These are phyloP conservation scores for Aspergillus cejpii DNA, from an alignment of 2,329 filamentous ascomycete genomes.

Conservation along the genomic window DNA sequence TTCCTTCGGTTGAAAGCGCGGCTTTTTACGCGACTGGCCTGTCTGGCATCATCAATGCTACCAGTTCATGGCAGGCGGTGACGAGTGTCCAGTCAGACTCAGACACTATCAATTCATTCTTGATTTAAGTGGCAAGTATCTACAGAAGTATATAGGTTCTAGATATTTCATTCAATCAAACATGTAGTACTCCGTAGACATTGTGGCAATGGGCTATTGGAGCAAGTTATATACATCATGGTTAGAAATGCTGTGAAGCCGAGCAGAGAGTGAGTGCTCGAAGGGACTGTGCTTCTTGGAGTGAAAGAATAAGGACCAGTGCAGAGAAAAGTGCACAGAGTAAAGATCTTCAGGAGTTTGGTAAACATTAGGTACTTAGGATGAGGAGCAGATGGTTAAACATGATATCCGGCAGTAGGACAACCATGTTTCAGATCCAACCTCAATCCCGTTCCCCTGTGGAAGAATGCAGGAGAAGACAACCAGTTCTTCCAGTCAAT, in stretches of 20 bases:
- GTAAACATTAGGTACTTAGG: background rate
- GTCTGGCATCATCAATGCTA: constrained; percentile 19
- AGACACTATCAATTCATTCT: constrained; percentile 7
- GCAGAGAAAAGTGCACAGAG: background rate
- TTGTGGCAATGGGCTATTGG: background rate
- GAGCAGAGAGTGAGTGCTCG: background rate
- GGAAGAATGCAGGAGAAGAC: background rate
- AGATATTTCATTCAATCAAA: background rate
- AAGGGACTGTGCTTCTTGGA: background rate
- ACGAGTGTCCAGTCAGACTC: constrained; percentile 15
- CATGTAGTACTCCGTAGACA: no score
- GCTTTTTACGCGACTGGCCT: constrained; percentile 29
- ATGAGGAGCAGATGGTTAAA: background rate
- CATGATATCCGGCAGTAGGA: background rate
- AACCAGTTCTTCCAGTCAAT: background rate
- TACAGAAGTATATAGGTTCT: background rate
- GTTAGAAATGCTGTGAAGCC: background rate
- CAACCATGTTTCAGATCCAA: background rate
- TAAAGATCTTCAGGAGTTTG: background rate
- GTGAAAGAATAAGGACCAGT: background rate
- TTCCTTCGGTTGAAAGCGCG: constrained; percentile 25
- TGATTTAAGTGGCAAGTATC: background rate
- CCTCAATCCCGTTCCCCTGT: background rate
- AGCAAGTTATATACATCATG: background rate
- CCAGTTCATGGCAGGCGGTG: constrained; percentile 19